Base-by-base conservation (phyloP, 2,329 filamentous ascomycete genomes). In the Phialophora chinensis region DNA sequence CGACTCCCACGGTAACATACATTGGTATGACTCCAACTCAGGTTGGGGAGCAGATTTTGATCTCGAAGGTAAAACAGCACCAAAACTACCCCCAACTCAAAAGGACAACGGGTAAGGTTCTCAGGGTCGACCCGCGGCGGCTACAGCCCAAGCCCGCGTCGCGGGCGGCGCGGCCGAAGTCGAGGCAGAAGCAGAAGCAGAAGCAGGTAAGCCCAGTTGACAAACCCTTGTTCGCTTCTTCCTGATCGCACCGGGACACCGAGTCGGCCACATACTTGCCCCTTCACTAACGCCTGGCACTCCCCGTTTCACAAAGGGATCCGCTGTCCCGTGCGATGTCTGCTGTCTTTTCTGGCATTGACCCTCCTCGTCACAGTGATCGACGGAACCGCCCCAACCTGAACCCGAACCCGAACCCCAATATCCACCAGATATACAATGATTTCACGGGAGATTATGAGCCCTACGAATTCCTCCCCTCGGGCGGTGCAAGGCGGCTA, bases 101-200 rank as follows among this genome's bases (percentile, higher is more conserved):
- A 31, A 8, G 29, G 53, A 31, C 25, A 35, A 1, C 53, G 53
- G 27, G 25, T 31, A 33, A 31, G 29, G 25, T 31, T n/a, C n/a
- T 55, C 53, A 31, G 53, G 27, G 20, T 20, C 27, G 25, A 29
- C 29, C 1, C 17, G 29, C 4, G 29, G 27, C 25, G 53, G 49
- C 49, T 29, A 33, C 53, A 35, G 29, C 10, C n/a, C 25, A 10
- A 31, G 25, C 20, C 27, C 17, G 27, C 29, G 52, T 33, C 44
- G 49, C 25, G 27, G 49, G 4, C 47, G 42, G 4, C 47, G 42
- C 47, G 49, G 49, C 12, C 53, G 53, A 35, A 55, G 53, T 35
- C 25, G 53, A 20, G 29, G 29, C 25, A 29, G 53, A 55, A 55
- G 53, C 53, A 25, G 53, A 20, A n/a, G 29, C 25, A 29, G 53